A percentile compares a stretch with the other conserved stretches of the same genome.
phyloP scores from a whole-genome alignment of 2,329 filamentous ascomycete species.

The Penicillium sp. region DNA sequence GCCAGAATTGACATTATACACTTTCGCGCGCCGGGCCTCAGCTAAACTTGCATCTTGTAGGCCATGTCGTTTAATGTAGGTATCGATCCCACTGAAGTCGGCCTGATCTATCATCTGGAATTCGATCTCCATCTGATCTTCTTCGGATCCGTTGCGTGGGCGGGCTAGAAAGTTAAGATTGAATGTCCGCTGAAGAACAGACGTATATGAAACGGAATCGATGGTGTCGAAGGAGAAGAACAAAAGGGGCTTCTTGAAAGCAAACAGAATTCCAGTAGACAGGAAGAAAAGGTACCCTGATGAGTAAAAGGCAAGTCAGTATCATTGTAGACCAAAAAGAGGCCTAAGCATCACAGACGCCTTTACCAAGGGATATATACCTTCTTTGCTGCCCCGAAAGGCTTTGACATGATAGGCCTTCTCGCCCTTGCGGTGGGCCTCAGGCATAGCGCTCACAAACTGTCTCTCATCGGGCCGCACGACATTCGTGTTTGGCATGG shows the following conservation, averaged over 20 bases:
- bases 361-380: slow-evolving; percentile 34
- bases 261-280: slow-evolving; percentile 61
- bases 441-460: slow-evolving; percentile 60
- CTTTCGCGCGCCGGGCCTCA: slow-evolving; percentile 60
- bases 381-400: slow-evolving; percentile 65
- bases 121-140: slow-evolving; percentile 58
- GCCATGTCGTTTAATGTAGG: slow-evolving; percentile 61
- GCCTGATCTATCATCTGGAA: slow-evolving; percentile 67
- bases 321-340: neutral
- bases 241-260: slow-evolving; percentile 65
- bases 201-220: slow-evolving; percentile 63
- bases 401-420: slow-evolving; percentile 65
- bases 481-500: slow-evolving; percentile 49
- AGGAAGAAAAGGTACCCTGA: slow-evolving; percentile 65
- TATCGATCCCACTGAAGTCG: slow-evolving; percentile 62
- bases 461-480: slow-evolving; percentile 57
- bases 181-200: slow-evolving; percentile 65
- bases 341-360: too few relatives aligned
- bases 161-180: slow-evolving; percentile 60
- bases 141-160: slow-evolving; percentile 28
- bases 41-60: slow-evolving; percentile 66
- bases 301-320: slow-evolving; percentile 1
- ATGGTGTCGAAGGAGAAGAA: slow-evolving; percentile 63
- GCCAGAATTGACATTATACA: slow-evolving; percentile 52
- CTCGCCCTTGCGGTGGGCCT: slow-evolving; percentile 63